A percentile compares a stretch with the other conserved stretches of the same genome.
These are phyloP conservation scores for Agroathelia rolfsii DNA, from an alignment of 1,284 basidiomycete genomes.

Conservation along the genomic window DNA sequence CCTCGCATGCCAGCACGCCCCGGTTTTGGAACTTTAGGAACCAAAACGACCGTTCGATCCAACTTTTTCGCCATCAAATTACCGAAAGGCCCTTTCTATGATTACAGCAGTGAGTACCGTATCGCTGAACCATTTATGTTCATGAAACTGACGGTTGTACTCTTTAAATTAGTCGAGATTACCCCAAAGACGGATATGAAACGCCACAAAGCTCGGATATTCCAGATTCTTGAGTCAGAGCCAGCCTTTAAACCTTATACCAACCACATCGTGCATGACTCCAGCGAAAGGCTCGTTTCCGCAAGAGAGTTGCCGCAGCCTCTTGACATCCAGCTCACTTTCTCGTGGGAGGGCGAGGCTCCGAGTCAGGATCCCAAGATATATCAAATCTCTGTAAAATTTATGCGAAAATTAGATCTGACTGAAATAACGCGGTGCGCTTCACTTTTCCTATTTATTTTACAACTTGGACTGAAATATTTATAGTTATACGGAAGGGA, in stretches of 20 bases:
- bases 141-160: constrained; percentile 28
- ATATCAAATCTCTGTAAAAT: too few species aligned
- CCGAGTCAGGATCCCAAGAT: too few species aligned
- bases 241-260: constrained; percentile 13
- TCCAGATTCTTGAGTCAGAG: constrained; percentile 15
- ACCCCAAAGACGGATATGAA: background rate
- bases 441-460: too few species aligned
- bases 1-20: constrained; percentile 50
- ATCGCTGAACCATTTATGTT: constrained; percentile 55
- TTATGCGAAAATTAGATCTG: too few species aligned
- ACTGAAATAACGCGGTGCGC: too few species aligned
- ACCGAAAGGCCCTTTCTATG: constrained; percentile 50
- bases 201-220: constrained; percentile 16
- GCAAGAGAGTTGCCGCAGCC: constrained; percentile 13
- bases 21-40: constrained; percentile 54
- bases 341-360: constrained; percentile 2
- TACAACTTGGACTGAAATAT: too few species aligned
- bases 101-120: constrained; percentile 70
- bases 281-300: constrained; percentile 17
- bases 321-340: constrained; percentile 13
- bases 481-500: too few species aligned
- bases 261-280: constrained; percentile 17
- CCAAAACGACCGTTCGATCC: constrained; percentile 50
- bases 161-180: constrained; percentile 13
- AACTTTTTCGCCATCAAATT: constrained; percentile 68